Percentiles rank a stretch among this genome's conserved stretches.
Conservation (phyloP, 768 basidiomycete species). For the Termitomyces sp. region DNA sequence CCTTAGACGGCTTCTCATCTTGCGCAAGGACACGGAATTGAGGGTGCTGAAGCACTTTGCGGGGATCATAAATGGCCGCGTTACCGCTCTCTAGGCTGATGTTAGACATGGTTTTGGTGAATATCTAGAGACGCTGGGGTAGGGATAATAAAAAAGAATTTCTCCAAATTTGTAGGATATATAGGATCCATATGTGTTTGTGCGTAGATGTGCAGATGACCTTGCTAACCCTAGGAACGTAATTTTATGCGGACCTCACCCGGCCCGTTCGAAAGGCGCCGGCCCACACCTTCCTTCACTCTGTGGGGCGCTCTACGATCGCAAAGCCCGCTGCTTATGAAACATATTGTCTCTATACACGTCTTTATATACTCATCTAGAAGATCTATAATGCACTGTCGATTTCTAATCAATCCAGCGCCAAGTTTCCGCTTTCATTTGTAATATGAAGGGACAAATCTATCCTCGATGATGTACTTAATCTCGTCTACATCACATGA, state of each 20-base stretch:
- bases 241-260: not conserved
- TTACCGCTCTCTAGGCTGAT: constrained; percentile 25
- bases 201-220: constrained; percentile 1
- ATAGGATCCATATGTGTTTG: not conserved
- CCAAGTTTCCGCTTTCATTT: no score
- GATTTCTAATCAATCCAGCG: no score
- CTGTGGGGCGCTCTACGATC: no score
- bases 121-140: not conserved
- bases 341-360: no score
- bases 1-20: constrained; percentile 42
- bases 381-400: no score
- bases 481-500: no score
- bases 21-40: constrained; percentile 45
- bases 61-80: constrained; percentile 47
- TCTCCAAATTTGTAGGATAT: not conserved
- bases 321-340: no score
- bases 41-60: constrained; percentile 49
- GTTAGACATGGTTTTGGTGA: constrained; percentile 17
- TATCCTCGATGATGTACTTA: no score
- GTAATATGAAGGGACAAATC: no score
- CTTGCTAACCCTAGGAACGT: not conserved
- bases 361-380: no score
- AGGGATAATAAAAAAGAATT: not conserved
- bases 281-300: no score
- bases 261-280: not conserved